Conservation (phyloP, 2,329 filamentous ascomycete species). For the Geosmithia putterillii region DNA sequence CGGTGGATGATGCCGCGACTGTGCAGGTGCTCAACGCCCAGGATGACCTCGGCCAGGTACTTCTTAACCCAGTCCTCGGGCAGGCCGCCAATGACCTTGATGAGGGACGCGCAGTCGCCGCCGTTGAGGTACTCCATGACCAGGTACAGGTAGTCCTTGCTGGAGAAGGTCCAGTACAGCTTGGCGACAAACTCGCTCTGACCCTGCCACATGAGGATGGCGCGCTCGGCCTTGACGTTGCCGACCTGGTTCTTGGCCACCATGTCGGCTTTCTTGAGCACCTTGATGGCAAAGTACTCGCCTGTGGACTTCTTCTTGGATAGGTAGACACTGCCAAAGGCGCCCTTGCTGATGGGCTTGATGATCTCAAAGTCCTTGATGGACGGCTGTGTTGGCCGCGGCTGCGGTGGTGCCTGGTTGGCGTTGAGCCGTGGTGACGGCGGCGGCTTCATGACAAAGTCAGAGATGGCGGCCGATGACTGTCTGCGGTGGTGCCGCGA, state of each 20-base stretch:
- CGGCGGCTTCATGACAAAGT: slow-evolving; percentile 52
- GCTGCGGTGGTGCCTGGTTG: slow-evolving; percentile 66
- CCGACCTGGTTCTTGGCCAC: slow-evolving; percentile 98
- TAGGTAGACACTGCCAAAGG: slow-evolving; percentile 94
- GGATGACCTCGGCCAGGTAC: slow-evolving; percentile 87
- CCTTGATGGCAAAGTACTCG: slow-evolving; percentile 98
- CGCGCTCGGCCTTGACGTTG: slow-evolving; percentile 95
- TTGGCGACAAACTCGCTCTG: slow-evolving; percentile 99
- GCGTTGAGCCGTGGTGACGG: slow-evolving; percentile 68
- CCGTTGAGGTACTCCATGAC: slow-evolving; percentile 99
- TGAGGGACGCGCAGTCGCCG: slow-evolving; percentile 89
- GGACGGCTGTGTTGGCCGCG: slow-evolving; percentile 80
- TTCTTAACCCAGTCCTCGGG: slow-evolving; percentile 98
- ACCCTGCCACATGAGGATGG: slow-evolving; percentile 99
- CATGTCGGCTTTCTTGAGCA: slow-evolving; percentile 99
- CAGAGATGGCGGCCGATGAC: slow-evolving; percentile 79
- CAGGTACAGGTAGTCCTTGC: slow-evolving; percentile 95
- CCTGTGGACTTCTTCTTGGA: slow-evolving; percentile 98
- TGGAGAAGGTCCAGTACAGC: slow-evolving; percentile 98
- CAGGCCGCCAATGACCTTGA: slow-evolving; percentile 84
- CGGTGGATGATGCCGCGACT: slow-evolving; percentile 91
- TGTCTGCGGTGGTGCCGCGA: slow-evolving; percentile 67
- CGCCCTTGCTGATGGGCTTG: slow-evolving; percentile 97
- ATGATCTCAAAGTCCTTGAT: slow-evolving; percentile 99
- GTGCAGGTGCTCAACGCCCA: slow-evolving; percentile 95